Evolutionary conservation across 768 basidiomycete species (phyloP), one percentile per base, ranked within the genome.

Genomic region (Ephemerocybe angulata): DNA sequence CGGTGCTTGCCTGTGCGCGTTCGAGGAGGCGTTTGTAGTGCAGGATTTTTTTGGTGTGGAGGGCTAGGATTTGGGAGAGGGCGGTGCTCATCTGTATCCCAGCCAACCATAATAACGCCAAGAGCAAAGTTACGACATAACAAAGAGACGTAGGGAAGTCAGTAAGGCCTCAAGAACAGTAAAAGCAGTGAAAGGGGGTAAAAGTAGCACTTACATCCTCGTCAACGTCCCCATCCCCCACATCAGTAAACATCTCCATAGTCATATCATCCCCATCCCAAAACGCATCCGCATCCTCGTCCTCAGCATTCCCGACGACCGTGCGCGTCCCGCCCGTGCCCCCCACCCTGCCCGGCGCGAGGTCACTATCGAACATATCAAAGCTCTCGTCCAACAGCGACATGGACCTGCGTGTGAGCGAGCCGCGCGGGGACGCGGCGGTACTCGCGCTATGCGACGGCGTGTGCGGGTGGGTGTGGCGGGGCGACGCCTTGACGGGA

Each of bases 1-100:
- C 88, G 1, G 87, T 78, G 8, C 85, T 83, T 2, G 86, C 83
- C 61, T 93, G 92, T 0, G 89, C 80, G 37, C 86, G 86, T 60
- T 93, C 90, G 12, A 93, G 78, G 1, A 93, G 76, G 1, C 90
- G 81, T 63, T 87, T 92, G 70, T 89, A 87, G 54, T 85, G 82
- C 15, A 84, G 77, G 13, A 91, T 78, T 60, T 88, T 88, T 22
- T 72, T 70, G 0, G 76, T 70, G 59, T 83, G 80, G 58, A 80
- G 65, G 4, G 67, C 60, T 15, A 76, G 67, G 19, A 81, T 65
- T 31, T 62, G 58, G 13, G 73, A 64, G 17, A 80, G 68, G 2
- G 77, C 72, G 1, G 61, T 57, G 28, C 71, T 66, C 69, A 80
- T 74, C 72, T 78, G 48, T 3, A n/a, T n/a, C n/a, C n/a, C n/a